Conservation (phyloP, 148 eudicot species). For the Fagopyrum homotropicum region DNA sequence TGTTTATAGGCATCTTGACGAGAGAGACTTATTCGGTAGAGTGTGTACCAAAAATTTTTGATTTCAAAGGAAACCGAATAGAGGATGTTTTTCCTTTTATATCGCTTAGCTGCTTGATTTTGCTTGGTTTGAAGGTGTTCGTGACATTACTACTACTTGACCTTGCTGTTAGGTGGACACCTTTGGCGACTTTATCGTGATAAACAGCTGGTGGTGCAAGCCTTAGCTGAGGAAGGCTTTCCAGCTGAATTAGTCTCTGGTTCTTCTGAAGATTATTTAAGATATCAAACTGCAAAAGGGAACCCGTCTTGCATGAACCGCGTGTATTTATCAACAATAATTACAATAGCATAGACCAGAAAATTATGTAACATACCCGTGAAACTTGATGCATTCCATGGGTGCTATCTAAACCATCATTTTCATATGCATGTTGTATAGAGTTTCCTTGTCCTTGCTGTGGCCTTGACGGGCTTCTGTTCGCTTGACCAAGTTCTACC, state of each 20-base stretch:
- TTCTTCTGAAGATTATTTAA: slow-evolving; percentile 67
- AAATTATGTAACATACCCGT: slow-evolving; percentile 42
- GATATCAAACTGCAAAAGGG: slow-evolving; percentile 66
- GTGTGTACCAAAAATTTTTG: slow-evolving; percentile 73
- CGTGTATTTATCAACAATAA: background rate
- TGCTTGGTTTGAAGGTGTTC: slow-evolving; percentile 39
- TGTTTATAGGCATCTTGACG: background rate
- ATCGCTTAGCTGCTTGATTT: slow-evolving; percentile 50
- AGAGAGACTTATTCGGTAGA: background rate
- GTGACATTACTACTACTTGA: slow-evolving; percentile 32
- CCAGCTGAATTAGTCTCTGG: slow-evolving; percentile 44
- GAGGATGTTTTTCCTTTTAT: slow-evolving; percentile 60
- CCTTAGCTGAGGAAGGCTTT: slow-evolving; percentile 67
- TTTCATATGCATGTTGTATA: slow-evolving; percentile 40
- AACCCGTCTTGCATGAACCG: slow-evolving; percentile 13
- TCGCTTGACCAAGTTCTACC: slow-evolving; percentile 52
- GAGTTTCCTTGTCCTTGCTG: slow-evolving; percentile 33
- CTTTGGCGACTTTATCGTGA: slow-evolving; percentile 85
- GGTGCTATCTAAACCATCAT: slow-evolving; percentile 48
- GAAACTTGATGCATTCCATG: slow-evolving; percentile 42
- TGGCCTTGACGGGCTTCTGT: slow-evolving; percentile 30
- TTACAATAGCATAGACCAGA: background rate
- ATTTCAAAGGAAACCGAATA: slow-evolving; percentile 56
- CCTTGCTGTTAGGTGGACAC: slow-evolving; percentile 26
- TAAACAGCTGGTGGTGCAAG: slow-evolving; percentile 97